Conservation (phyloP, 371 early-diverging fungal species). For the Dichotomocladium elegans region DNA sequence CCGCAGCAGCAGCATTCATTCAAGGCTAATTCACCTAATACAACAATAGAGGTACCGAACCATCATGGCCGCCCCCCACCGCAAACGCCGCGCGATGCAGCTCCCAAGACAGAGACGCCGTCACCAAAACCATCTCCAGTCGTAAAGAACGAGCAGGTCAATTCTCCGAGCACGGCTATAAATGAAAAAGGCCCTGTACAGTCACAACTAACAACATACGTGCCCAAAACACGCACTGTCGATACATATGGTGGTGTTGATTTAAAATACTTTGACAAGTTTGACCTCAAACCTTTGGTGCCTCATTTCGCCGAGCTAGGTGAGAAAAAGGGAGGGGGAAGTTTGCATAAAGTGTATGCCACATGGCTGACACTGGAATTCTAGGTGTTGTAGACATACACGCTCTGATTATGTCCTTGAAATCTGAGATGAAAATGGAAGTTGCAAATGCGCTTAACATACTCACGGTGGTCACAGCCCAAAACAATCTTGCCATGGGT, state of each 20-base stretch:
- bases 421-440: conserved; percentile 72
- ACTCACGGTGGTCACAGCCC: conserved; percentile 54
- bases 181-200: background rate
- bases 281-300: conserved; percentile 50
- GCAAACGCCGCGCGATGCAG: too few species aligned
- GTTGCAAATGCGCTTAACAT: conserved; percentile 71
- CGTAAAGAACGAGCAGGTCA: background rate
- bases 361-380: background rate
- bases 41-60: background rate
- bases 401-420: conserved; percentile 71
- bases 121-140: conserved; percentile 7
- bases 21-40: conserved; percentile 3
- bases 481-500: conserved; percentile 23
- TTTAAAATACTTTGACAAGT: conserved; percentile 59
- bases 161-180: conserved; percentile 7
- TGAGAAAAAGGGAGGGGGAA: conserved; percentile 8
- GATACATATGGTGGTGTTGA: conserved; percentile 78
- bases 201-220: conserved; percentile 25
- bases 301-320: conserved; percentile 60
- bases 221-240: conserved; percentile 49
- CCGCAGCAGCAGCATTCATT: background rate
- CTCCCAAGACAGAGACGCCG: conserved; percentile 1
- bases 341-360: background rate
- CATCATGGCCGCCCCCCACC: background rate
- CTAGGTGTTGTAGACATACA: conserved; percentile 69